These are phyloP conservation scores for Teunomyces funiuensis DNA, from an alignment of 805 yeast genomes.

Conservation along the genomic window DNA sequence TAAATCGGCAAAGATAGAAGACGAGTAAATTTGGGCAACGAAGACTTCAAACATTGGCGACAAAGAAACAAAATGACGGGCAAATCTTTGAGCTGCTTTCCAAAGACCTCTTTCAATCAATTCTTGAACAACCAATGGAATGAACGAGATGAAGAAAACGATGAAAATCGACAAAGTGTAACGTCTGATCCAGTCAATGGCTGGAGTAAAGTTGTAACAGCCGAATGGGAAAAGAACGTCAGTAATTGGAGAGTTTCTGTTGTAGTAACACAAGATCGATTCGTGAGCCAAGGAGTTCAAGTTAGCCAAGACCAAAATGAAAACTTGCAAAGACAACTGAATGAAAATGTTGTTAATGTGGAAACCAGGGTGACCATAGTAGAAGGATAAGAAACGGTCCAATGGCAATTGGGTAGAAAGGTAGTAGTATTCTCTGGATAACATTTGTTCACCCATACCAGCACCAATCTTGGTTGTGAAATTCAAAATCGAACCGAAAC, in stretches of 20 bases:
- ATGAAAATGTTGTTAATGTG: slow-evolving; percentile 79
- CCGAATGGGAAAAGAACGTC: slow-evolving; percentile 67
- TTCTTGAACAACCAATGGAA: slow-evolving; percentile 78
- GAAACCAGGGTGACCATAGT: slow-evolving; percentile 86
- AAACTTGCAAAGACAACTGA: slow-evolving; percentile 70
- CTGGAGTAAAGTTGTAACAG: slow-evolving; percentile 73
- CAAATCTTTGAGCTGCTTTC: slow-evolving; percentile 69
- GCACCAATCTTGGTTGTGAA: slow-evolving; percentile 89
- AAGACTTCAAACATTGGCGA: slow-evolving; percentile 84
- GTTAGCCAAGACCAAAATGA: slow-evolving; percentile 68
- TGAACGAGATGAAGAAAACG: slow-evolving; percentile 76
- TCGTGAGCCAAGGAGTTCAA: slow-evolving; percentile 74
- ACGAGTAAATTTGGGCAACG: slow-evolving; percentile 75
- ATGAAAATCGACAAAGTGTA: slow-evolving; percentile 78
- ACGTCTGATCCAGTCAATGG: slow-evolving; percentile 79
- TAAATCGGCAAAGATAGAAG: slow-evolving; percentile 68
- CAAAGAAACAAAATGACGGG: slow-evolving; percentile 65
- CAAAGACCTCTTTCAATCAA: slow-evolving; percentile 79
- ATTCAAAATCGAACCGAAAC: slow-evolving; percentile 82
- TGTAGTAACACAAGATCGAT: slow-evolving; percentile 64
- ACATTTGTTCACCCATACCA: slow-evolving; percentile 90
- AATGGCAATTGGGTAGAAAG: slow-evolving; percentile 78
- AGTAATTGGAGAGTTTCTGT: slow-evolving; percentile 64
- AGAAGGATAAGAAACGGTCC: slow-evolving; percentile 79
- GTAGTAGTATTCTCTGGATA: slow-evolving; percentile 80